Evolutionary conservation across 73 alveolate genomes (phyloP), one percentile per base, ranked within the genome.

Genomic region (Paramecium primaurelia): DNA sequence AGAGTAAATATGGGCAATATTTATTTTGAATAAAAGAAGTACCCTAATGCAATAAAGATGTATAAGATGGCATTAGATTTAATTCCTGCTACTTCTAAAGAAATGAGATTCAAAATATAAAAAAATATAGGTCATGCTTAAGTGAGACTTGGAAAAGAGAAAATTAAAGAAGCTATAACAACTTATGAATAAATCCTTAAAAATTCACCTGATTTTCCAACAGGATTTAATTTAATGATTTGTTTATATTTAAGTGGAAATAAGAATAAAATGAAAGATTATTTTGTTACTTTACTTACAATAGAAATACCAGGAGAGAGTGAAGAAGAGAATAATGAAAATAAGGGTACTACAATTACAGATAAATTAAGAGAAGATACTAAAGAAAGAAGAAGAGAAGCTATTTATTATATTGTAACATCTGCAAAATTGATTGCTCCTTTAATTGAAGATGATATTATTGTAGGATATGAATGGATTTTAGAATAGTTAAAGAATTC

Each of bases 31-130:
- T 99, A 99, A 94, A 97, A 97, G 71, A 99, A 99, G 94, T 98
- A 95, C 93, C 96, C 98, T 42, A 96, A 97, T 26, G 99, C 99
- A 11, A 98, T 99, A 59, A 99, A 97, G 73, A 94, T 97, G 99
- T 99, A 98, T 98, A 94, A 98, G 69, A 99, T 98, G 99, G 99
- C 99, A 2, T 98, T 98, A 37, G 99, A 99, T 95, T 98, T 97
- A 87, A 98, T 98, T 20, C 98, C 99, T 18, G 97, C 98, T 73
- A 97, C 97, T 51, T 97, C 97, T 60, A 97, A 99, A 93, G 99
- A 98, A 88, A 97, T 98, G 98, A 95, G 98, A 93, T 97, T 98
- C 96, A 95, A 98, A 96, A 97, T 99, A 86, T 95, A 97, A 98
- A 96, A 98, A 68, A 99, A 98, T 93, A 98, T 99, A 58, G 99